Evolutionary conservation across 2,329 filamentous ascomycete genomes (phyloP).

Genomic region (Alternaria solani): DNA sequence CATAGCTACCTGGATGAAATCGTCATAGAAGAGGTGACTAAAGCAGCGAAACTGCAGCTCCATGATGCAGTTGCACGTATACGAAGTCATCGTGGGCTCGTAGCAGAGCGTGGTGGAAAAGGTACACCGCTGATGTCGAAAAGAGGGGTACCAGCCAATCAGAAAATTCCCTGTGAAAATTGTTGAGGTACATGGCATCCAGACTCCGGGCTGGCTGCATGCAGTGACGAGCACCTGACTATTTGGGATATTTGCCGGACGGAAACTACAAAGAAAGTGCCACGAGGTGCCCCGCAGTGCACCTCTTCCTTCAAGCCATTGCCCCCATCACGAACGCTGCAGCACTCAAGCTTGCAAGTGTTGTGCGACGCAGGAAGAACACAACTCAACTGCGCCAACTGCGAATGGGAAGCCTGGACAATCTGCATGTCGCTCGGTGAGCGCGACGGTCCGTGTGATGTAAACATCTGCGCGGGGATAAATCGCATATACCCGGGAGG

Average conservation of each 20-base stretch:
- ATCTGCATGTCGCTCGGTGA: slow-evolving; percentile 25
- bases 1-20: slow-evolving; percentile 9
- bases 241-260: slow-evolving; percentile 25
- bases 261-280: slow-evolving; percentile 27
- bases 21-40: slow-evolving; percentile 1
- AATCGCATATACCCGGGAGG: slow-evolving; percentile 20
- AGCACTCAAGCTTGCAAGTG: slow-evolving; percentile 2
- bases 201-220: slow-evolving; percentile 37
- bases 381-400: slow-evolving; percentile 24
- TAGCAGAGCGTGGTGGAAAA: slow-evolving; percentile 29
- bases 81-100: slow-evolving; percentile 41
- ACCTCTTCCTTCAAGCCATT: slow-evolving; percentile 14
- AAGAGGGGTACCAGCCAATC: slow-evolving; percentile 40
- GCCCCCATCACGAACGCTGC: slow-evolving; percentile 5
- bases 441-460: slow-evolving; percentile 34
- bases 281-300: slow-evolving; percentile 21
- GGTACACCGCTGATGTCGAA: slow-evolving; percentile 37
- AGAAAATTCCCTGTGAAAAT: slow-evolving; percentile 34
- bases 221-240: slow-evolving; percentile 44
- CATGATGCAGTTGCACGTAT: slow-evolving; percentile 26
- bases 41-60: slow-evolving; percentile 10
- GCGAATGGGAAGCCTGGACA: slow-evolving; percentile 23
- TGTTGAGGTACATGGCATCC: slow-evolving; percentile 40
- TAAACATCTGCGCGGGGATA: slow-evolving; percentile 22
- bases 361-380: slow-evolving; percentile 20